phyloP scores from a whole-genome alignment of 192 early-diverging fungal species.

The Dissophora ornata region DNA sequence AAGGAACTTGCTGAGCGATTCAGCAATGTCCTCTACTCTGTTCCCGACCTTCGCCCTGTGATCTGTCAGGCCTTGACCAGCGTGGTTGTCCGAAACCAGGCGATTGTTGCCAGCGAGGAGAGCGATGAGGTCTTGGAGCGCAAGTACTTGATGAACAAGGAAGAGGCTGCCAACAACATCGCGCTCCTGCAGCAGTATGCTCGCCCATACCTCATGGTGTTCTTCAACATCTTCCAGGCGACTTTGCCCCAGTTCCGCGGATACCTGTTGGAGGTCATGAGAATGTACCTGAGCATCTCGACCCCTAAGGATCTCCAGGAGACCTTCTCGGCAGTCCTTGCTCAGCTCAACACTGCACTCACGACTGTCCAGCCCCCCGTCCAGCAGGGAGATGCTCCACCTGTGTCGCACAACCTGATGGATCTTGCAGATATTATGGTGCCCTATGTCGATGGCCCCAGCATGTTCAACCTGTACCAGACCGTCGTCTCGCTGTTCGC shows the following conservation, averaged over 20 bases:
- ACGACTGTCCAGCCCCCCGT: constrained; percentile 61
- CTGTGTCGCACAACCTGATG: constrained; percentile 87
- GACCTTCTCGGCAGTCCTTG: constrained; percentile 72
- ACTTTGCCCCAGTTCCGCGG: constrained; percentile 71
- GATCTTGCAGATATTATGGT: constrained; percentile 84
- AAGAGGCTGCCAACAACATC: constrained; percentile 68
- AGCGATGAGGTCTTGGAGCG: constrained; percentile 58
- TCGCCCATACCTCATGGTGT: constrained; percentile 76
- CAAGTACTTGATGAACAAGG: constrained; percentile 59
- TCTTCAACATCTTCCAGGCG: constrained; percentile 84
- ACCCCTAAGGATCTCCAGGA: constrained; percentile 67
- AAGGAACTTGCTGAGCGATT: constrained; percentile 77
- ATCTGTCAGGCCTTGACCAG: constrained; percentile 80
- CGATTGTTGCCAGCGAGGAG: constrained; percentile 53
- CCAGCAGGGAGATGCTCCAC: constrained; percentile 68
- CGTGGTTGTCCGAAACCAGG: constrained; percentile 67
- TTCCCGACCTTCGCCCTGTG: constrained; percentile 79
- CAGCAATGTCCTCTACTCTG: constrained; percentile 78
- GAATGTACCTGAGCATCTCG: constrained; percentile 73
- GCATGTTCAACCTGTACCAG: constrained; percentile 69
- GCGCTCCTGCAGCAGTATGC: constrained; percentile 72
- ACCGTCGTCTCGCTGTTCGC: constrained; percentile 64
- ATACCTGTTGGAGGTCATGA: constrained; percentile 76
- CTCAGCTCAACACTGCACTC: constrained; percentile 68
- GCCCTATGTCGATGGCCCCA: constrained; percentile 77